Percentiles rank a stretch among this genome's conserved stretches.
These are phyloP conservation scores for Stephanodiscus triporus DNA, from an alignment of 108 stramenopile genomes.

Conservation along the genomic window DNA sequence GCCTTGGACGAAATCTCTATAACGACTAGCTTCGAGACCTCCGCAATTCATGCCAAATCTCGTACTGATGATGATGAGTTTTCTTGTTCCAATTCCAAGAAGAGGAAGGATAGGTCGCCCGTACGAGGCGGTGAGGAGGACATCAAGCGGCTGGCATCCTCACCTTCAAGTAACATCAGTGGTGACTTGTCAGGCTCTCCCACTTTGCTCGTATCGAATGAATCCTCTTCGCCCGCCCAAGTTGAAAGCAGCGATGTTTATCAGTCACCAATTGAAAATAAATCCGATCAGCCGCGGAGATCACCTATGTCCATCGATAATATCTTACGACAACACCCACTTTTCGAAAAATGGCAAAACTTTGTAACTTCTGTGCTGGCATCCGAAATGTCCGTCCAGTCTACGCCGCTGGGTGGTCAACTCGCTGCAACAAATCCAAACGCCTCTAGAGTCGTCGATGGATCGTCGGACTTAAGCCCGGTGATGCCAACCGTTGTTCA, in stretches of 20 bases:
- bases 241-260: neutral
- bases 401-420: slow-evolving; percentile 84
- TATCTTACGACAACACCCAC: slow-evolving; percentile 49
- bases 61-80: slow-evolving; percentile 5
- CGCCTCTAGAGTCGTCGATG: slow-evolving; percentile 2
- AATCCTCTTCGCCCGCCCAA: slow-evolving; percentile 16
- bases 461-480: slow-evolving; percentile 7
- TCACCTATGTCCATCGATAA: slow-evolving; percentile 45
- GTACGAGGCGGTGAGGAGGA: slow-evolving; percentile 5
- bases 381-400: slow-evolving; percentile 80
- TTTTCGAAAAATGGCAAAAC: slow-evolving; percentile 69
- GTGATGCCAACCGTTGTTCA: slow-evolving; percentile 29
- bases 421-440: slow-evolving; percentile 18
- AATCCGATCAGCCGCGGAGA: slow-evolving; percentile 18
- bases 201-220: slow-evolving; percentile 1
- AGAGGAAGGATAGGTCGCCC: slow-evolving; percentile 21
- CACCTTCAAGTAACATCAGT: neutral
- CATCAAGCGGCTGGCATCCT: neutral
- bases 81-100: slow-evolving; percentile 7
- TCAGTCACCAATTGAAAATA: slow-evolving; percentile 16
- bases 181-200: slow-evolving; percentile 8
- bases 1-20: neutral
- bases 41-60: neutral
- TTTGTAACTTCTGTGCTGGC: slow-evolving; percentile 78
- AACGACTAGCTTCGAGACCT: slow-evolving; percentile 1